Evolutionary conservation across 78 protist genomes (phyloP).

Genomic region (Tieghemostelium lacteum): DNA sequence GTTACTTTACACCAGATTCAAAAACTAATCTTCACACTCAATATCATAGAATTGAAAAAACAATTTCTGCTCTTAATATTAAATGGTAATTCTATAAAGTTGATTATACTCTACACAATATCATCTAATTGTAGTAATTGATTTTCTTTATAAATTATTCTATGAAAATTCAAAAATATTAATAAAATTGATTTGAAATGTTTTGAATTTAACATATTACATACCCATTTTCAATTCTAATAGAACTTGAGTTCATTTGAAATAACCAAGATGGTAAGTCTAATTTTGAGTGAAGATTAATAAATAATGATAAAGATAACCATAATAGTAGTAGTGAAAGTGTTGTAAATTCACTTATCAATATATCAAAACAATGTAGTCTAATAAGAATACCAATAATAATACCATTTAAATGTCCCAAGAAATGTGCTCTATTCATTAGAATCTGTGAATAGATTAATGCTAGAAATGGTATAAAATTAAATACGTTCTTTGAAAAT

Average conservation of each 20-base stretch:
- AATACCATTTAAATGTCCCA: conserved; percentile 25
- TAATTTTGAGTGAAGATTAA: neutral
- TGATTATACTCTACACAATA: too few species aligned
- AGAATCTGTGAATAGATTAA: neutral
- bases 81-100: conserved; percentile 84
- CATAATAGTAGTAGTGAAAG: neutral
- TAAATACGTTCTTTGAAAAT: neutral
- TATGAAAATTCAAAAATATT: too few species aligned
- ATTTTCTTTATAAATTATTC: too few species aligned
- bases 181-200: neutral
- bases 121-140: too few species aligned
- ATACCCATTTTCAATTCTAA: neutral
- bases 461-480: conserved; percentile 7
- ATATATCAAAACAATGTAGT: neutral
- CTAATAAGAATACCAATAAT: neutral
- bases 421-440: neutral
- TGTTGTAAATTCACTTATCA: too few species aligned
- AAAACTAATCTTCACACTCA: conserved; percentile 74
- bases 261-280: neutral
- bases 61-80: conserved; percentile 59
- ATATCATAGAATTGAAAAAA: conserved; percentile 81
- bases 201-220: too few species aligned
- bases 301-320: neutral
- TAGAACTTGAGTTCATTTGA: neutral
- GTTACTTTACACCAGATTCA: conserved; percentile 53